Base-by-base conservation (phyloP, 164 flowering plant species). In the Cinnamomum chago region DNA sequence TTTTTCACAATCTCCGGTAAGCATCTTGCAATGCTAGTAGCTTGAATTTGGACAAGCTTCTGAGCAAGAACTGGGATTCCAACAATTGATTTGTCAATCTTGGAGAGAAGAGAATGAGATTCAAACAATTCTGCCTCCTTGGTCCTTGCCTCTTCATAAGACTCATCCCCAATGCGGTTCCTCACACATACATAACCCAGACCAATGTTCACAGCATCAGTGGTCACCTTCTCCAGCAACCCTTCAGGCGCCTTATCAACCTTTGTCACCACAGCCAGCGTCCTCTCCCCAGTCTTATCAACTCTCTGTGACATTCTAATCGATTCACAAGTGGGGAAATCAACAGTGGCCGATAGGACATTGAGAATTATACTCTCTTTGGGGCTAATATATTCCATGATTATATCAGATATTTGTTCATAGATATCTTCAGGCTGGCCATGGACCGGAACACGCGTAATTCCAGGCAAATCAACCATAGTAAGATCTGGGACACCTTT, bases 311-410 rank as follows among this genome's bases (percentile, higher is more conserved):
- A 86, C 89, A 84, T 86, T 33, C 84, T 68, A 20, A 85, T 85
- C 2, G 90, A 87, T 77, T 87, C 90, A 67, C 88, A 87, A 0
- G 88, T 87, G 0, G 88, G 27, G 33, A 87, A 87, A 69, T 87
- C 90, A 7, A 86, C 86, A 17, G 82, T 73, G 0, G 87, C 86
- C 0, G 89, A 85, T 2, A 84, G 25, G 0, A 86, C 89, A 68
- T 86, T 86, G 50, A 86, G 80, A 18, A 85, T 84, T 2, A 86
- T 86, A 52, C 82, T 82, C 66, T 83, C 89, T 11, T 79, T 76
- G 1, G 87, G 89, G 1, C 20, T 82, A 13, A 86, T 84, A 35
- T 80, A 86, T 68, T 84, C 84, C 86, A 79, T 79, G 13, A 86
- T 82, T 0, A 83, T 83, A 3, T n/a, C 67, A 0, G 80, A 73